These are phyloP conservation scores for Trichoderma gracile DNA, from an alignment of 2,329 filamentous ascomycete genomes.

Conservation along the genomic window DNA sequence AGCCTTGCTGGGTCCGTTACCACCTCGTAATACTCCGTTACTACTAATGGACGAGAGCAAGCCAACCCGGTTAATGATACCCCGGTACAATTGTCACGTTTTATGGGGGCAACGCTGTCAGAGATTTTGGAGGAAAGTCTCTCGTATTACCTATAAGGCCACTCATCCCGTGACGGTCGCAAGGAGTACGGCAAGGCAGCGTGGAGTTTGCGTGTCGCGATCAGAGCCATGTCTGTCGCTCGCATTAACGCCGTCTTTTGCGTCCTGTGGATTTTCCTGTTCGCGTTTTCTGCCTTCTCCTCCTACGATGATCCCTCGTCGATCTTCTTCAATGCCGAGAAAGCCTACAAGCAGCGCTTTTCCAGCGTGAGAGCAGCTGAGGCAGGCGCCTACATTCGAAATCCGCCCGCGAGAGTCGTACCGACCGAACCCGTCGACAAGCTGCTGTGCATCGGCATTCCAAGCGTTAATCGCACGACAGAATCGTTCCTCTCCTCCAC, in stretches of 20 bases:
- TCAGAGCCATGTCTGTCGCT: slow-evolving; percentile 32
- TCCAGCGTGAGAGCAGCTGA: slow-evolving; percentile 34
- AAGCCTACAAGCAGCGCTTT: slow-evolving; percentile 35
- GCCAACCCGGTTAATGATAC: not conserved
- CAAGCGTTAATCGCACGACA: slow-evolving; percentile 38
- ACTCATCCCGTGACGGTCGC: not conserved
- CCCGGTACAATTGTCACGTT: not conserved
- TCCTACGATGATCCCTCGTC: slow-evolving; percentile 41
- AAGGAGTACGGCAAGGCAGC: not conserved
- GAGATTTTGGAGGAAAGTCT: not conserved
- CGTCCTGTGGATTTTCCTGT: slow-evolving; percentile 34
- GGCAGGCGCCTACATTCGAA: slow-evolving; percentile 33
- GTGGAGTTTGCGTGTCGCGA: not conserved
- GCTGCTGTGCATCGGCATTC: slow-evolving; percentile 40
- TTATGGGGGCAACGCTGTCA: not conserved
- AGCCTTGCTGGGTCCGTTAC: not conserved
- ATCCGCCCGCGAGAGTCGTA: not conserved
- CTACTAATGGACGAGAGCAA: no score
- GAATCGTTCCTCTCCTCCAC: slow-evolving; percentile 36
- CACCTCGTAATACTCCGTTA: no score
- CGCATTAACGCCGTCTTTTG: slow-evolving; percentile 38
- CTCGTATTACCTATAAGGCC: not conserved
- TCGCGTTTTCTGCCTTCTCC: slow-evolving; percentile 36
- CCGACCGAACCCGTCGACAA: slow-evolving; percentile 12
- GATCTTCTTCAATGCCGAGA: slow-evolving; percentile 36